Evolutionary conservation across 2,329 filamentous ascomycete genomes (phyloP), one percentile per base, ranked within the genome.

Genomic region (Fusarium papillatum): DNA sequence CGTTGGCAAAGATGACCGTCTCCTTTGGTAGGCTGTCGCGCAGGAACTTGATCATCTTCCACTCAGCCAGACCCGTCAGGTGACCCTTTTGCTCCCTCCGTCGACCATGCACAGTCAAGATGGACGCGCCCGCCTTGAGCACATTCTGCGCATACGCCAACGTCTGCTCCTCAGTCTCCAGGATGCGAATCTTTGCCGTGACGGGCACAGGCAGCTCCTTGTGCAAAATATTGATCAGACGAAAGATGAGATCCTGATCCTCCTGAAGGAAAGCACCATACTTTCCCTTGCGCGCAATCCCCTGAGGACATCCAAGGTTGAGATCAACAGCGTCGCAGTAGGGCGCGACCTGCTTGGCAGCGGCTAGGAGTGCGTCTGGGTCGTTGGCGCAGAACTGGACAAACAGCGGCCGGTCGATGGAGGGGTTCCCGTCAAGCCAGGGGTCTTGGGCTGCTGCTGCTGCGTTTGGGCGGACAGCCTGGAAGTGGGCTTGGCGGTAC

Each of bases 331-430:
- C 97, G 83, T 99, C 97, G 84, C 96, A 98, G 83, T 96, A 94
- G 0, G 95, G 95, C 7, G 94, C 93, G 0, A 95, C 96, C 72
- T 93, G 89, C 75, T 90, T 89, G 0, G 96, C 97, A 0, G 97
- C 95, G 34, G 89, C 89, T 60, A 98, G 91, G 24, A 98, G 89
- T 65, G 94, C 91, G n/a, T 94, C 90, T 0, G 95, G 91, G 71
- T 97, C 93, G 84, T 97, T 97, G 73, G 95, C 94, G 88, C 97
- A 99, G 84, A 99, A 99, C 81, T 99, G 97, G 5, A 98, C 96
- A 79, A 98, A 95, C 13, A 98, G 91, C 0, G 97, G 97, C 8
- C 97, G 91, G 84, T 99, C 97, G 71, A 95, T 87, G 17, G 88
- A 81, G 0, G 95, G 94, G 83, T 98, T 96, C 53, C 97, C 97